Evolutionary conservation across 108 stramenopile species (phyloP).

Genomic region (Aurantiochytrium sp.): DNA sequence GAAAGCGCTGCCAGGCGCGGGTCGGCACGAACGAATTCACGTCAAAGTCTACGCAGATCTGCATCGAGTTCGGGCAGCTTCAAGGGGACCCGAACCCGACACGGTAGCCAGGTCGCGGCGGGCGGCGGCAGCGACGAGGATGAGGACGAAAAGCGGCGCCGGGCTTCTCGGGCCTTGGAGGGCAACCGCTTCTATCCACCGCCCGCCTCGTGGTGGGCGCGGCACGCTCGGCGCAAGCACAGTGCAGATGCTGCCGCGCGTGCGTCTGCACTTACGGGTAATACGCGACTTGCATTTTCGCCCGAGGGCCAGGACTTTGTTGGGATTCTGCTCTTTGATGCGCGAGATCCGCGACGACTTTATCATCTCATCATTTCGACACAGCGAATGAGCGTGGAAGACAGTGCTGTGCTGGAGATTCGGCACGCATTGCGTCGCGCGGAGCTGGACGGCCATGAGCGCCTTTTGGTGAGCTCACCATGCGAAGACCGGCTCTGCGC

Average conservation of each 20-base stretch:
- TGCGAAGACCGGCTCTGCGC: background rate
- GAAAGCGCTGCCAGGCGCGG: background rate
- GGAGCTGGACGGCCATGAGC: background rate
- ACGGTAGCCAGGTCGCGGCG: background rate
- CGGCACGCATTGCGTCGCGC: background rate
- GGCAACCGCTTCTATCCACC: background rate
- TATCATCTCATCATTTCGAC: background rate
- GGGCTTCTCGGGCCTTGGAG: too few relatives aligned
- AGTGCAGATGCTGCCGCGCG: background rate
- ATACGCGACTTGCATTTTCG: background rate
- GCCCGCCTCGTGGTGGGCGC: background rate
- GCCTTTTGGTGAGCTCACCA: background rate
- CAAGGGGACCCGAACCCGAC: too few relatives aligned
- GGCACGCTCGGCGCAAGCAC: background rate
- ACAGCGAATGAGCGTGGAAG: background rate
- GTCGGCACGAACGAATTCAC: background rate
- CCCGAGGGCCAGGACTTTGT: background rate
- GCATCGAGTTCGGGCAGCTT: too few relatives aligned
- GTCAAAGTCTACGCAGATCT: background rate
- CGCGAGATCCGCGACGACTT: background rate
- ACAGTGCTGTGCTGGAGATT: background rate
- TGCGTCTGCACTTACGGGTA: background rate
- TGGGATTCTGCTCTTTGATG: background rate
- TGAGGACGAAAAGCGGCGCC: background rate
- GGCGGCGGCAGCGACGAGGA: too few relatives aligned